Base-by-base conservation (phyloP, 1,284 basidiomycete species). In the Leccinum insolens region DNA sequence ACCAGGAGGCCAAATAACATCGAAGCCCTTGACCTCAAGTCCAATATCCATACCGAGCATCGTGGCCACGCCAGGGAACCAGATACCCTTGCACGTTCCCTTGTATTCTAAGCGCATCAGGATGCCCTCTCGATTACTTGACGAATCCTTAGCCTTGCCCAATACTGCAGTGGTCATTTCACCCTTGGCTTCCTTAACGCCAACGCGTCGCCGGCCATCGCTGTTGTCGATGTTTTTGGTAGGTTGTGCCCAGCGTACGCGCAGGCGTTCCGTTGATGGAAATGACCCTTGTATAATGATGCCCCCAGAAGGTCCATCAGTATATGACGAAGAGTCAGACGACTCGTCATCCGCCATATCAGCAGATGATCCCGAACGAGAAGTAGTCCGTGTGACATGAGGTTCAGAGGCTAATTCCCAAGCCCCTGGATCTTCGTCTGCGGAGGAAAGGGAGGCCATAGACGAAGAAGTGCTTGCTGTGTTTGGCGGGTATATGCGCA, bases 351-450 rank as follows among this genome's bases (percentile, higher is more conserved):
- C 92, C 2, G 92, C 92, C 75, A 92, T 88, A 71, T 90, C 84
- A 63, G 83, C 86, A 73, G 88, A 88, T 3, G 89, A 88, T 64
- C 83, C 83, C 1, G 85, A 79, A 41, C 90, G 86, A 11, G 84
- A 81, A n/a, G 81, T 69, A 55, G 75, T 81, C 25, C 89, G 88
- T 8, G 89, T 87, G 64, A 94, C 91, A 74, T 86, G 86, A 7
- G 92, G 92, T 61, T 93, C 92, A 0, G 90, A 90, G 1, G 88
- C 87, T 62, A 94, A 82, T 70, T 92, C 91, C 92, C 92, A 94
- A 46, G 86, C 79, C 37, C 83, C 82, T 1, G 79, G 80, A 61
- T 90, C 89, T 65, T 91, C 89, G 65, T 92, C 91, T 7, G 86
- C 81, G 9, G 92, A 93, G 17, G 91, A 92, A 57, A 92, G 79